phyloP scores from a whole-genome alignment of 2,329 filamentous ascomycete genomes.

The Nakataea oryzae region DNA sequence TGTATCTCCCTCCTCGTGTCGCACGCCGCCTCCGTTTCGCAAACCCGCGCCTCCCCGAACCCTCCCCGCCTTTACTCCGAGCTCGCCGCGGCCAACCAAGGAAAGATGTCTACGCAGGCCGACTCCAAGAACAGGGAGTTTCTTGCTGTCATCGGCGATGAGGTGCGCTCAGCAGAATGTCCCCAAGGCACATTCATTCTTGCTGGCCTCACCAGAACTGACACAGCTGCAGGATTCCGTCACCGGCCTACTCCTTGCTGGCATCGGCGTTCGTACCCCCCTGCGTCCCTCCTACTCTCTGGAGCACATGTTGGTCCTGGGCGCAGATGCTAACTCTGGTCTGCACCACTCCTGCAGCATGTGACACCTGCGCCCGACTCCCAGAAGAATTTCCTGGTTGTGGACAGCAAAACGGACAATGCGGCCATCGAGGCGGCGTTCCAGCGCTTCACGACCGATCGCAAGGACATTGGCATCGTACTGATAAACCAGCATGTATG shows the following conservation, averaged over 20 bases:
- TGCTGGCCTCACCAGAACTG: not conserved
- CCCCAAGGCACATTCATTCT: not conserved
- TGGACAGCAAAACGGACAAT: slow-evolving; percentile 87
- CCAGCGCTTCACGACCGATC: slow-evolving; percentile 73
- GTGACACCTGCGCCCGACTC: slow-evolving; percentile 80
- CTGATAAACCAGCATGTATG: slow-evolving; percentile 93
- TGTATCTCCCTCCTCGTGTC: not conserved
- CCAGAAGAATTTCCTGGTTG: slow-evolving; percentile 96
- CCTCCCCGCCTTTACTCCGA: not conserved
- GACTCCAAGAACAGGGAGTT: slow-evolving; percentile 84
- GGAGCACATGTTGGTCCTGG: not conserved
- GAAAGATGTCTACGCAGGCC: slow-evolving; percentile 24
- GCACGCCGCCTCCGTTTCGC: not conserved
- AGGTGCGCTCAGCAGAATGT: slow-evolving; percentile 42
- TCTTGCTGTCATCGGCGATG: slow-evolving; percentile 93
- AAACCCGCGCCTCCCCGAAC: not conserved
- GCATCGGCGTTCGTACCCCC: slow-evolving; percentile 63
- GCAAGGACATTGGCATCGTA: slow-evolving; percentile 94
- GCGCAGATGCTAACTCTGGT: not conserved
- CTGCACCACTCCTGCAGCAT: slow-evolving; percentile 48
- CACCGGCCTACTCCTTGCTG: slow-evolving; percentile 87
- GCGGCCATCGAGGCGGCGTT: slow-evolving; percentile 83
- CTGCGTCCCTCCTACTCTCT: no score
- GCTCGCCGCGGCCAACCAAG: not conserved
- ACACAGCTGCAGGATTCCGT: slow-evolving; percentile 68